Conservation (phyloP, 2,329 filamentous ascomycete genomes). For the Coleophoma eucalyptorum region DNA sequence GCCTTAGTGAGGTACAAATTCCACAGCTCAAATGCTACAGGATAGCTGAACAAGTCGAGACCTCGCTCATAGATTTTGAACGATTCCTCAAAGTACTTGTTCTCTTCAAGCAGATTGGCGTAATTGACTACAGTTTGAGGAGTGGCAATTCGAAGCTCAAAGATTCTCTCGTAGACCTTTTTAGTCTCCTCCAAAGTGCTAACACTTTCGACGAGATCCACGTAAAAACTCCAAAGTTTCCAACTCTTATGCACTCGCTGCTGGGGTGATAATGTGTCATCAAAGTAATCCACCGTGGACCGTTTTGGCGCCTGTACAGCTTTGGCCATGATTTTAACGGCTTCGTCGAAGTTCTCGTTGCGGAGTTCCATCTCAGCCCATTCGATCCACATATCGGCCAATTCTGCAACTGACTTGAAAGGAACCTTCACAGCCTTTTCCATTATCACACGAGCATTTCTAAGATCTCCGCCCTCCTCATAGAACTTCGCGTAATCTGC, state of each 20-base stretch:
- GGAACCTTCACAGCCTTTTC: constrained; percentile 98
- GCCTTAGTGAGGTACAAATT: constrained; percentile 97
- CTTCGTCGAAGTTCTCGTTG: constrained; percentile 92
- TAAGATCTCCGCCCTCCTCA: constrained; percentile 79
- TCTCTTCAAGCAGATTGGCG: constrained; percentile 89
- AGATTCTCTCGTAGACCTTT: constrained; percentile 95
- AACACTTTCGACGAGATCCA: constrained; percentile 94
- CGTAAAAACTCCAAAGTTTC: constrained; percentile 99
- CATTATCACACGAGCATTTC: constrained; percentile 86
- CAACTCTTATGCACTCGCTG: constrained; percentile 98
- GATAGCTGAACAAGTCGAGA: constrained; percentile 96
- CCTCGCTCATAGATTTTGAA: constrained; percentile 98
- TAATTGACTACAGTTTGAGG: constrained; percentile 99
- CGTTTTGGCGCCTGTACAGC: constrained; percentile 95
- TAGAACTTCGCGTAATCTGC: constrained; percentile 97
- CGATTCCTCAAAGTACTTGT: constrained; percentile 93
- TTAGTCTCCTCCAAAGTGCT: constrained; percentile 86
- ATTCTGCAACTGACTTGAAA: constrained; percentile 94
- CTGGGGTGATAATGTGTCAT: constrained; percentile 88
- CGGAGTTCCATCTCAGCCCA: constrained; percentile 98
- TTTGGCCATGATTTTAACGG: constrained; percentile 94
- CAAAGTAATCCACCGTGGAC: constrained; percentile 99
- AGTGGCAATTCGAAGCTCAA: constrained; percentile 95
- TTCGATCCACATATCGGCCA: constrained; percentile 98
- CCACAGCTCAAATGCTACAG: constrained; percentile 97